Conservation (phyloP, 1,139 yeast species). For the Magnusiomyces clavatus region DNA sequence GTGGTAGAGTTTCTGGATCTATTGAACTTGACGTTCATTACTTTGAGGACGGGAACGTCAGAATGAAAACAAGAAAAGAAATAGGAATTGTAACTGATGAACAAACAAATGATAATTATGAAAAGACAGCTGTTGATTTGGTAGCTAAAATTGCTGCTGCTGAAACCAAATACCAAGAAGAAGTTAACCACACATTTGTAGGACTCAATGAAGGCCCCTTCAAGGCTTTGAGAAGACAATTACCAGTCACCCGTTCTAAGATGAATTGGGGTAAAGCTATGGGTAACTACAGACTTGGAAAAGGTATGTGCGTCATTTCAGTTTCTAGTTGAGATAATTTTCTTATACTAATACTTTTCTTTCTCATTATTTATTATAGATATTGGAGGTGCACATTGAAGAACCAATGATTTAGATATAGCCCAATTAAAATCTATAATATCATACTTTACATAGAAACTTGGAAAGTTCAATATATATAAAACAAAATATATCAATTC, state of each 20-base stretch:
- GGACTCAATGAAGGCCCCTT: conserved; percentile 73
- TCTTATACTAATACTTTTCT: background rate
- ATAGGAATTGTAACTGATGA: conserved; percentile 25
- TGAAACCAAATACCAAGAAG: conserved; percentile 58
- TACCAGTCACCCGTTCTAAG: conserved; percentile 86
- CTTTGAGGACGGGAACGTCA: conserved; percentile 92
- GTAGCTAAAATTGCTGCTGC: conserved; percentile 45
- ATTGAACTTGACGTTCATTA: conserved; percentile 76
- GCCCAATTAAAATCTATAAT: too few species aligned
- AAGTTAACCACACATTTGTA: conserved; percentile 56
- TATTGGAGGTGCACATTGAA: conserved; percentile 12
- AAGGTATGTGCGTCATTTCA: conserved; percentile 45
- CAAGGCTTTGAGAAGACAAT: conserved; percentile 78
- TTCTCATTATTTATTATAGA: conserved; percentile 6
- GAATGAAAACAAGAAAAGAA: conserved; percentile 52
- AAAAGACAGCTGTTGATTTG: conserved; percentile 29
- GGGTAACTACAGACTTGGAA: conserved; percentile 81
- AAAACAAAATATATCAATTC: too few species aligned
- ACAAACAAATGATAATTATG: conserved; percentile 21
- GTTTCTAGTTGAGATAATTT: conserved; percentile 6
- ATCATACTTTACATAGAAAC: too few species aligned
- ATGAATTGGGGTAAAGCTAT: conserved; percentile 95
- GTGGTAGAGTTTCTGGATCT: conserved; percentile 42
- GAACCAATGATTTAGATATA: background rate
- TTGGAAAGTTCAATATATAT: too few species aligned